Conservation (phyloP, 805 yeast species). For the Monosporozyma aquatica region DNA sequence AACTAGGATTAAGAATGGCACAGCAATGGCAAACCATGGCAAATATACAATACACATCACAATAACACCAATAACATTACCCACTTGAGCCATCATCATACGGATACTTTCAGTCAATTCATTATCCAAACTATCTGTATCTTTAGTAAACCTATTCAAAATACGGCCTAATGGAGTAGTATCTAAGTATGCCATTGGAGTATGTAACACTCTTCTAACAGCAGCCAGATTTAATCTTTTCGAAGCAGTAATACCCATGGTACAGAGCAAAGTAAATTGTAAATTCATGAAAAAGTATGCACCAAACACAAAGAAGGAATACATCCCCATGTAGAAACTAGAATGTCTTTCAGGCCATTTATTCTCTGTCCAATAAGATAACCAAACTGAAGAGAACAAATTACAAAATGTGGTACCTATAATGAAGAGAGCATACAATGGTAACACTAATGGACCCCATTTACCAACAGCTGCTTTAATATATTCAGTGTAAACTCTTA, state of each 20-base stretch:
- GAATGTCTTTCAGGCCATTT: slow-evolving; percentile 40
- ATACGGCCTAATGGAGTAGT: slow-evolving; percentile 84
- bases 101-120: slow-evolving; percentile 66
- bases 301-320: slow-evolving; percentile 50
- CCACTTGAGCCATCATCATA: slow-evolving; percentile 43
- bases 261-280: slow-evolving; percentile 25
- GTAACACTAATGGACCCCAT: slow-evolving; percentile 19
- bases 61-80: slow-evolving; percentile 54
- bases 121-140: slow-evolving; percentile 76
- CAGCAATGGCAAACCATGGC: slow-evolving; percentile 70
- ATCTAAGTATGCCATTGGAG: slow-evolving; percentile 80
- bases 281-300: slow-evolving; percentile 35
- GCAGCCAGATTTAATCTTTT: slow-evolving; percentile 52
- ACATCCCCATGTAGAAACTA: slow-evolving; percentile 68
- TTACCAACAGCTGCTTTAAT: slow-evolving; percentile 48
- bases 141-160: slow-evolving; percentile 78
- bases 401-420: slow-evolving; percentile 24
- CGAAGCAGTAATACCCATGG: slow-evolving; percentile 44
- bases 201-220: slow-evolving; percentile 50
- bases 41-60: slow-evolving; percentile 62
- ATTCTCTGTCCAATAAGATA: slow-evolving; percentile 69
- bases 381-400: slow-evolving; percentile 44
- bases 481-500: slow-evolving; percentile 43
- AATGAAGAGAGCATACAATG: slow-evolving; percentile 18
- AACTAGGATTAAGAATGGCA: slow-evolving; percentile 44